Conservation (phyloP, 83 land plant genomes). For the Diphasiastrum complanatum region DNA sequence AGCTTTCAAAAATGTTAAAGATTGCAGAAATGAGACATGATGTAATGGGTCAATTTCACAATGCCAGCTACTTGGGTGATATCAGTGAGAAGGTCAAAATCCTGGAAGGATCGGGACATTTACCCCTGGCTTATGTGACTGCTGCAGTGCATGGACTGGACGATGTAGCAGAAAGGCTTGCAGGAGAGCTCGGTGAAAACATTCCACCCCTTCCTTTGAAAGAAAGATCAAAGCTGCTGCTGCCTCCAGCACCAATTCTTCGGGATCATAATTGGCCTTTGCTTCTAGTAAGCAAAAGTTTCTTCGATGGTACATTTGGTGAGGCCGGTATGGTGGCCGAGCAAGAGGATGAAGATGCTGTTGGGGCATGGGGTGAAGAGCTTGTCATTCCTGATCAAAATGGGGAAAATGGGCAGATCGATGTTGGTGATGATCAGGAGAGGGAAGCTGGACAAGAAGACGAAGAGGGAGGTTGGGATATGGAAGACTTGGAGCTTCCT, state of each 20-base stretch:
- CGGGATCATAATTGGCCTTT: conserved; percentile 67
- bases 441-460: conserved; percentile 37
- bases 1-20: conserved; percentile 61
- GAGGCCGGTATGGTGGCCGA: conserved; percentile 26
- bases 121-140: conserved; percentile 61
- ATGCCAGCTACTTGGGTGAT: conserved; percentile 70
- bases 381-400: conserved; percentile 36
- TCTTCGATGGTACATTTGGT: conserved; percentile 60
- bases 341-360: conserved; percentile 47
- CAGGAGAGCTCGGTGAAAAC: conserved; percentile 47
- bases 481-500: conserved; percentile 74
- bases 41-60: conserved; percentile 69
- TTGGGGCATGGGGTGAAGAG: conserved; percentile 60
- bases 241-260: conserved; percentile 59
- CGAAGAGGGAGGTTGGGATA: conserved; percentile 71
- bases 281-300: conserved; percentile 53
- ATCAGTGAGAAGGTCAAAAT: conserved; percentile 48
- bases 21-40: conserved; percentile 68
- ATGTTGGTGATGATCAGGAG: conserved; percentile 30
- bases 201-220: conserved; percentile 44
- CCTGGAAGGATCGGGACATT: conserved; percentile 54
- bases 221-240: conserved; percentile 42
- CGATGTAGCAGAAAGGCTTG: conserved; percentile 50
- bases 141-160: conserved; percentile 59
- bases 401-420: conserved; percentile 25